Conservation (phyloP, 2,329 filamentous ascomycete genomes). For the Calonectria ilicicola region DNA sequence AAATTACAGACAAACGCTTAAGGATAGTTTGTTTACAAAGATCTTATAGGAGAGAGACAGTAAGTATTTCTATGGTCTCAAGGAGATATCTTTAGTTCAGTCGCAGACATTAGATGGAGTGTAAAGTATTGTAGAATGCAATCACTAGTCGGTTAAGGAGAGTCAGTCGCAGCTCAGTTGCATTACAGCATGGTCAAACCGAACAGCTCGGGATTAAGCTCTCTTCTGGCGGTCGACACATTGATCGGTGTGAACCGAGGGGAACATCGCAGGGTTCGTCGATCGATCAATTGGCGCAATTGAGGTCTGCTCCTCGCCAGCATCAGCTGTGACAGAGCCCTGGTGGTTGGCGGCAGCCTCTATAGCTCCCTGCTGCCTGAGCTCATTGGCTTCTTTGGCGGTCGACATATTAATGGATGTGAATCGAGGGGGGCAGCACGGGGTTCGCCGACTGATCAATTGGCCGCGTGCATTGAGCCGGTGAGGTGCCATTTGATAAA, state of each 20-base stretch:
- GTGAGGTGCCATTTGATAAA: constrained; percentile 95
- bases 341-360: constrained; percentile 81
- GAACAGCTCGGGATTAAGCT: constrained; percentile 80
- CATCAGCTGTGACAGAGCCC: constrained; percentile 74
- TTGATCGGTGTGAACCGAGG: no score
- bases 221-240: no score
- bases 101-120: not conserved
- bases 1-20: constrained; percentile 63
- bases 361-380: constrained; percentile 84
- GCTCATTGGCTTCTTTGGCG: constrained; percentile 63
- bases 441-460: constrained; percentile 34
- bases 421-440: constrained; percentile 25
- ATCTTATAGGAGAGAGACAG: constrained; percentile 68
- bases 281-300: no score
- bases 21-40: constrained; percentile 69
- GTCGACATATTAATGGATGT: constrained; percentile 47
- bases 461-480: constrained; percentile 80
- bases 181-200: constrained; percentile 43
- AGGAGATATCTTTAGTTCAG: not conserved
- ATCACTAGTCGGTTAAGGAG: not conserved
- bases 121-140: not conserved
- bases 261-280: no score
- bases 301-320: no score
- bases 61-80: constrained; percentile 71
- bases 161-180: constrained; percentile 21